These are phyloP conservation scores for Cardiosporidium cionae DNA, from an alignment of 169 alveolate genomes.

Conservation along the genomic window DNA sequence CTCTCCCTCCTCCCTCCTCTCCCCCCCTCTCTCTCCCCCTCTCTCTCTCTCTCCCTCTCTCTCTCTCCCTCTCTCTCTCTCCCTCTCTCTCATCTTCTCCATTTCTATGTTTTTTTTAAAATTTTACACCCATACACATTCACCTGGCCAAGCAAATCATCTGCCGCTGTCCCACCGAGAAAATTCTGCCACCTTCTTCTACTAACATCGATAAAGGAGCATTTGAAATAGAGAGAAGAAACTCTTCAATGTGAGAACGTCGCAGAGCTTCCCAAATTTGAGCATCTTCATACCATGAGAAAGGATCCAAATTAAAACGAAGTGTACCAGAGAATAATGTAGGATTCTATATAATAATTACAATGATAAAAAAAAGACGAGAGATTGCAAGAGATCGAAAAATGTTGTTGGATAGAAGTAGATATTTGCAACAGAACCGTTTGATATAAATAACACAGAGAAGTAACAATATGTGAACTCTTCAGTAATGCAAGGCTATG, in stretches of 20 bases:
- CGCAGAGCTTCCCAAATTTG: constrained; percentile 51
- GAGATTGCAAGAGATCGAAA: neutral
- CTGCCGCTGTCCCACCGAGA: constrained; percentile 73
- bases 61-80: constrained; percentile 39
- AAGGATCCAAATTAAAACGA: constrained; percentile 83
- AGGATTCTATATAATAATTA: constrained; percentile 25
- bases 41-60: neutral
- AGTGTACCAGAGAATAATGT: constrained; percentile 68
- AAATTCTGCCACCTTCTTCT: constrained; percentile 50
- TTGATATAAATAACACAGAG: no score
- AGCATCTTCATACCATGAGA: constrained; percentile 52
- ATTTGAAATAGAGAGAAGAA: constrained; percentile 54
- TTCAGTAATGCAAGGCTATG: no score
- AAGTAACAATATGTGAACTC: no score
- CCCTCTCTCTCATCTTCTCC: no score
- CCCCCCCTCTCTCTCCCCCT: neutral
- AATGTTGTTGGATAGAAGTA: no score
- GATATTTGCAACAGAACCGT: no score
- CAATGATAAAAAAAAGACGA: neutral
- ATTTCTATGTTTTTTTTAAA: no score
- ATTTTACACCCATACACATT: no score
- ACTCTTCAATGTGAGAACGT: constrained; percentile 50
- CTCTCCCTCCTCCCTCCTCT: neutral
- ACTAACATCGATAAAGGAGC: constrained; percentile 40
- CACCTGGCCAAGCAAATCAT: constrained; percentile 76